These are phyloP conservation scores for Penicillium malachiteum DNA, from an alignment of 495 filamentous ascomycete species.

Conservation along the genomic window DNA sequence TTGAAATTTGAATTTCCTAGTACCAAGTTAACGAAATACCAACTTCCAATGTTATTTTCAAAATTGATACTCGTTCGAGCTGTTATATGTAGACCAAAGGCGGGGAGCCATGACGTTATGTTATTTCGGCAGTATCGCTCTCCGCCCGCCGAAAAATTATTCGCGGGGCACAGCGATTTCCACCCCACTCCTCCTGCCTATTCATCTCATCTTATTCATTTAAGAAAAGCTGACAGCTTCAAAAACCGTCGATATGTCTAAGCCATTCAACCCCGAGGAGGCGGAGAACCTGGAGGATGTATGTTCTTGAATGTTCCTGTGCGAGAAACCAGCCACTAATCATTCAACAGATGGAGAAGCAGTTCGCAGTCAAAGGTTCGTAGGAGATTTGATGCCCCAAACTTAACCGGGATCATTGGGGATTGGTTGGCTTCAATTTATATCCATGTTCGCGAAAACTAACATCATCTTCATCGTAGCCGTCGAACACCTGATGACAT, in stretches of 20 bases:
- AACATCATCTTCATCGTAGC: slow-evolving; percentile 43
- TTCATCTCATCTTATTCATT: not conserved
- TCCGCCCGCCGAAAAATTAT: slow-evolving; percentile 40
- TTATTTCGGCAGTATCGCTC: slow-evolving; percentile 25
- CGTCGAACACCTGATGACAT: slow-evolving; percentile 93
- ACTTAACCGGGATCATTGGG: not conserved
- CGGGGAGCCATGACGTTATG: slow-evolving; percentile 6
- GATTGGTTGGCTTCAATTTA: not conserved
- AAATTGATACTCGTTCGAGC: too few species aligned
- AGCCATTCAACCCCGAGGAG: slow-evolving; percentile 63
- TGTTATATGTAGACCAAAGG: not conserved
- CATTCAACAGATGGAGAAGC: slow-evolving; percentile 84
- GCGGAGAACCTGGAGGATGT: slow-evolving; percentile 80
- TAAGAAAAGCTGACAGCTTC: not conserved
- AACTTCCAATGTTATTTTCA: too few species aligned
- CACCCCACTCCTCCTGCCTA: slow-evolving; percentile 10
- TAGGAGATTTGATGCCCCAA: not conserved
- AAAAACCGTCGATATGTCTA: slow-evolving; percentile 39
- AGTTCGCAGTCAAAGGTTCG: slow-evolving; percentile 95
- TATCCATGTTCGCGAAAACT: slow-evolving; percentile 4
- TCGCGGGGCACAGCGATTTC: slow-evolving; percentile 30
- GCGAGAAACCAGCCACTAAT: slow-evolving; percentile 23
- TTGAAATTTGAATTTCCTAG: too few species aligned
- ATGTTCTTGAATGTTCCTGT: slow-evolving; percentile 18
- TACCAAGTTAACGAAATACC: too few species aligned